phyloP scores from a whole-genome alignment of 75 land plant species.

The Pinus tabuliformis region DNA sequence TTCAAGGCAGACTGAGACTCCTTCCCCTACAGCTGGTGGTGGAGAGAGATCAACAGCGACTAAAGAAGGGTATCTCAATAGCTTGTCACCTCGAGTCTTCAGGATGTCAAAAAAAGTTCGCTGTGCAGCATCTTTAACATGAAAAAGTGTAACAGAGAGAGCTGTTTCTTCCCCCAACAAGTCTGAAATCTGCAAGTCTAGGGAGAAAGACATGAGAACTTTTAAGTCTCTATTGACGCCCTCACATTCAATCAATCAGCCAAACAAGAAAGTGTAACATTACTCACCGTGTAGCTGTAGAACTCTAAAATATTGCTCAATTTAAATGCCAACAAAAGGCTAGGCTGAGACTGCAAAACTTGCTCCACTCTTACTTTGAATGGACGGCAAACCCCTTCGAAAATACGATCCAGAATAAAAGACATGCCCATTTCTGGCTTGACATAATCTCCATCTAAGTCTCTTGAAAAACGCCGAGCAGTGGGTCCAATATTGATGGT shows the following conservation, averaged over 20 bases:
- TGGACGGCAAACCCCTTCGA: conserved; percentile 98
- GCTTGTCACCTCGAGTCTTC: conserved; percentile 85
- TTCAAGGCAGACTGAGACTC: conserved; percentile 74
- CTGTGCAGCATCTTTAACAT: conserved; percentile 83
- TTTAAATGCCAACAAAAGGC: conserved; percentile 79
- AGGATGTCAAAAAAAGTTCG: conserved; percentile 88
- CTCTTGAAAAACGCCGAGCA: conserved; percentile 42
- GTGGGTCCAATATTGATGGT: conserved; percentile 50
- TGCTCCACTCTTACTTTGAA: conserved; percentile 99
- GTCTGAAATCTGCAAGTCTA: conserved; percentile 64
- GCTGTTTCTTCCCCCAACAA: conserved; percentile 84
- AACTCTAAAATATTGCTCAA: conserved; percentile 88
- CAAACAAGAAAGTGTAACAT: conserved; percentile 1
- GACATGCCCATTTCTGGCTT: conserved; percentile 63
- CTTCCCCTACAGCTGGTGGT: conserved; percentile 91
- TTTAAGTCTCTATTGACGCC: background rate
- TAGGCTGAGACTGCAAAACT: conserved; percentile 95
- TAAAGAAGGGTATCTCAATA: conserved; percentile 76
- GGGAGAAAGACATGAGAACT: conserved; percentile 3
- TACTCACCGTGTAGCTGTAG: conserved; percentile 78
- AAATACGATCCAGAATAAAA: conserved; percentile 92
- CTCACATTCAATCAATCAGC: conserved; percentile 1
- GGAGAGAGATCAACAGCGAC: conserved; percentile 96
- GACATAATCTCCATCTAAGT: conserved; percentile 29
- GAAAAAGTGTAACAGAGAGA: conserved; percentile 73